A percentile compares a stretch with the other conserved stretches of the same genome.
Conservation (phyloP, 2,329 filamentous ascomycete species). For the Diplodia corticola region DNA sequence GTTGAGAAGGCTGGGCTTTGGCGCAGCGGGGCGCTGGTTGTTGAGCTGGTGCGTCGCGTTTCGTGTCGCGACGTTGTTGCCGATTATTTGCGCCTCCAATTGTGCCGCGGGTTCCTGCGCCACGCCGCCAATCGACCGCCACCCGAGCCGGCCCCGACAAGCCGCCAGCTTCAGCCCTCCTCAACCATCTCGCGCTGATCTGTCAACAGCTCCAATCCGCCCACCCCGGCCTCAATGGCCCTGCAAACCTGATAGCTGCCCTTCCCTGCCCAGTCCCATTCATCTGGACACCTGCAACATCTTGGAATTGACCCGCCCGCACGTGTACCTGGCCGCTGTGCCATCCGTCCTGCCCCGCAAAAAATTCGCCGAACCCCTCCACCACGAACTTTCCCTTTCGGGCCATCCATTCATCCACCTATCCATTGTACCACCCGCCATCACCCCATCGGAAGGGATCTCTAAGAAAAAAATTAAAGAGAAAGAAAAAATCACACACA, state of each 20-base stretch:
- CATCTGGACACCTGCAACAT: not conserved
- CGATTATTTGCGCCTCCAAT: not conserved
- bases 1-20: not conserved
- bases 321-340: constrained; percentile 7
- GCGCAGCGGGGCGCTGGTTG: not conserved
- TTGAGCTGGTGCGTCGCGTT: not conserved
- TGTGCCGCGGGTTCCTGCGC: constrained; percentile 6
- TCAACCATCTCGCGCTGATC: not conserved
- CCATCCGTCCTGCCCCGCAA: not conserved
- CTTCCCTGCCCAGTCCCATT: not conserved
- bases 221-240: not conserved
- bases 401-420: not conserved
- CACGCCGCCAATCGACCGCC: too few species aligned
- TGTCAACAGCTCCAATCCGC: not conserved
- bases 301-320: not conserved
- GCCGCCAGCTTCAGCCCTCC: not conserved
- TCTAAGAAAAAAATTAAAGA: too few species aligned
- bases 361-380: not conserved
- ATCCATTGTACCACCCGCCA: not conserved
- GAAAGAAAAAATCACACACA: too few species aligned
- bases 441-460: not conserved
- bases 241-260: not conserved
- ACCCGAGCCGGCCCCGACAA: constrained; percentile 2
- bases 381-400: constrained; percentile 1
- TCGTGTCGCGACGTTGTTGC: not conserved